A percentile compares a stretch with the other conserved stretches of the same genome.
These are phyloP conservation scores for Apiotrichum domesticum DNA, from an alignment of 1,284 basidiomycete genomes.

Conservation along the genomic window DNA sequence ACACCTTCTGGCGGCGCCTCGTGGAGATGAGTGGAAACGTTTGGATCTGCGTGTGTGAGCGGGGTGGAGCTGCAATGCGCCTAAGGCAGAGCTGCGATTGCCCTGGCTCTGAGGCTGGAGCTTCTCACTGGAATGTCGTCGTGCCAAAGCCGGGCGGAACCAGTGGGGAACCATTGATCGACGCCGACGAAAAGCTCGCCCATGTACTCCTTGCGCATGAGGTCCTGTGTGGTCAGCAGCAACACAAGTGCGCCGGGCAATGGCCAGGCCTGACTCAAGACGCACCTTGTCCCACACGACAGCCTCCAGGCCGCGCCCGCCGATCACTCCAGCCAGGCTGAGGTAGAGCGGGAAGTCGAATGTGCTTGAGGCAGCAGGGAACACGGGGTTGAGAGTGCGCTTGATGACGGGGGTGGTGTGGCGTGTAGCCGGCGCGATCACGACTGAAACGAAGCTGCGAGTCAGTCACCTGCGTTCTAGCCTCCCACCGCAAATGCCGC, in stretches of 20 bases:
- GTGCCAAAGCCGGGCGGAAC: conserved; percentile 37
- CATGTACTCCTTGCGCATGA: conserved; percentile 82
- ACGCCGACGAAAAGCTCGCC: conserved; percentile 75
- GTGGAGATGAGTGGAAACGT: conserved; percentile 53
- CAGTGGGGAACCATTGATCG: conserved; percentile 69
- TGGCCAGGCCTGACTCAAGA: not conserved
- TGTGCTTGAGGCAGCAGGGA: conserved; percentile 64
- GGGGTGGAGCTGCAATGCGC: not conserved
- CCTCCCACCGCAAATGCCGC: too few relatives aligned
- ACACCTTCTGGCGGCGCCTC: conserved; percentile 46
- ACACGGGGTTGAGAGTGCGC: conserved; percentile 70
- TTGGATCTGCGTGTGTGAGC: conserved; percentile 6
- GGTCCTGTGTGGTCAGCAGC: conserved; percentile 35
- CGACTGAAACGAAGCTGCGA: conserved; percentile 67
- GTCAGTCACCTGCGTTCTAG: conserved; percentile 54
- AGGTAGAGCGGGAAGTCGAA: conserved; percentile 80
- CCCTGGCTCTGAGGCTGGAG: not conserved
- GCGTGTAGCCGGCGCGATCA: conserved; percentile 58
- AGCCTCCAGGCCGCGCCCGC: conserved; percentile 63
- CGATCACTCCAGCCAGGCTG: conserved; percentile 64
- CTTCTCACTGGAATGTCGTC: conserved; percentile 35
- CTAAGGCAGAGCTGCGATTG: too few relatives aligned
- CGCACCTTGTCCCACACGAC: conserved; percentile 89
- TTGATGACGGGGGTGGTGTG: conserved; percentile 74
- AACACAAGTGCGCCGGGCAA: not conserved